phyloP scores from a whole-genome alignment of 2,329 filamentous ascomycete genomes.

The Arthrinium phaeospermum region DNA sequence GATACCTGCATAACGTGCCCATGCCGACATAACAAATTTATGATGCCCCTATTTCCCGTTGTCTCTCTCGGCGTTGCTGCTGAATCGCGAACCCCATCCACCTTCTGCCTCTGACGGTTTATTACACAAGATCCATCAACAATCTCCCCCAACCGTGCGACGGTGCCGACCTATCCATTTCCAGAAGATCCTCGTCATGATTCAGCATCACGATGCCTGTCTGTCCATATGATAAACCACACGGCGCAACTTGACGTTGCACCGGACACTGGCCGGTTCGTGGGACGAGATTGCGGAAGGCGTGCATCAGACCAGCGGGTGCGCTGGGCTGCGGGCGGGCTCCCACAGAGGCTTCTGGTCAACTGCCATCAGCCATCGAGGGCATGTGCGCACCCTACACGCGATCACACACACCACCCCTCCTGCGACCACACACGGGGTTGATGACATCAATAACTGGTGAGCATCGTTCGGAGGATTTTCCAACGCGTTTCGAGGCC shows the following conservation, averaged over 20 bases:
- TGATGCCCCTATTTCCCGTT: not conserved
- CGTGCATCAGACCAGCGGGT: not conserved
- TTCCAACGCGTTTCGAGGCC: not conserved
- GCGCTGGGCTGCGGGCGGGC: not conserved
- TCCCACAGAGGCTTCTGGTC: conserved; percentile 8
- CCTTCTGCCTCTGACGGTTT: conserved; percentile 2
- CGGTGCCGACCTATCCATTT: conserved; percentile 7
- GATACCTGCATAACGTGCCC: not conserved
- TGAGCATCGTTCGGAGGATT: not conserved
- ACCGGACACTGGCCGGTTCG: not conserved
- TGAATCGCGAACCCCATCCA: conserved; percentile 13
- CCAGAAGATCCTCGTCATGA: conserved; percentile 12
- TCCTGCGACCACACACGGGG: not conserved
- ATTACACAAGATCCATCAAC: conserved; percentile 17
- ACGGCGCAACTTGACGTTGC: not conserved
- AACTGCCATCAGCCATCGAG: conserved; percentile 9
- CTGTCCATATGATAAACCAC: not conserved
- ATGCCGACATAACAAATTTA: not conserved
- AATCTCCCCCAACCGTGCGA: conserved; percentile 14
- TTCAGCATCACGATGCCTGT: conserved; percentile 6
- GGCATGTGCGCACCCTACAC: conserved; percentile 16
- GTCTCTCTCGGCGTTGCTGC: not conserved
- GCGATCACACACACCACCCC: conserved; percentile 9
- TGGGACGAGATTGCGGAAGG: conserved; percentile 13
- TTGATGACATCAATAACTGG: conserved; percentile 13